Conservation (phyloP, 352 stramenopile genomes). For the Globisporangium paroecandrum region DNA sequence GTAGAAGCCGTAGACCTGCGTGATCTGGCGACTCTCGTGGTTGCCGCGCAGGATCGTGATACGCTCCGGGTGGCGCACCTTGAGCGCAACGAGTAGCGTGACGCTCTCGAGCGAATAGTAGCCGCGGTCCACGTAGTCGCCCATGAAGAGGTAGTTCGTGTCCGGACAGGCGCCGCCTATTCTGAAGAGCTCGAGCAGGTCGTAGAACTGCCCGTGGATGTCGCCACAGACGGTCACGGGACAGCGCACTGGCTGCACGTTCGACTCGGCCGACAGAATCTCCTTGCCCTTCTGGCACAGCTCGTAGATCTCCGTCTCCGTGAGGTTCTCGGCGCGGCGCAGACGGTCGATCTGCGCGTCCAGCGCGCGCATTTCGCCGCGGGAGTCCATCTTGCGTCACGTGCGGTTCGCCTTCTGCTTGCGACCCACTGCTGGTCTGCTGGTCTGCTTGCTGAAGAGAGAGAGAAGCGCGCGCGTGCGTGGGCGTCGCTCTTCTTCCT, state of each 20-base stretch:
- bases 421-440: background rate
- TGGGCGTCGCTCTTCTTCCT: background rate
- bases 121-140: conserved; percentile 87
- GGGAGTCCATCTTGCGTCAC: conserved; percentile 50
- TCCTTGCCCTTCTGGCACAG: conserved; percentile 89
- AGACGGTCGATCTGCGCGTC: conserved; percentile 84
- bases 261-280: conserved; percentile 81
- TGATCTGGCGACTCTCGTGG: conserved; percentile 46
- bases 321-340: conserved; percentile 84
- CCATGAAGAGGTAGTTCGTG: conserved; percentile 91
- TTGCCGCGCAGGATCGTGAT: conserved; percentile 81
- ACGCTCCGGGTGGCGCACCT: conserved; percentile 81
- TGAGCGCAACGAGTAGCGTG: conserved; percentile 77
- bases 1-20: conserved; percentile 56
- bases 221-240: conserved; percentile 86
- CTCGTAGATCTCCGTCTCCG: conserved; percentile 87
- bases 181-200: conserved; percentile 86
- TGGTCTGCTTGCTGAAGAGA: background rate
- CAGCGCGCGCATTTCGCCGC: conserved; percentile 82
- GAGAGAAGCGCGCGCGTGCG: background rate
- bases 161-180: conserved; percentile 85
- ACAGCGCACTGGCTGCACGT: conserved; percentile 83
- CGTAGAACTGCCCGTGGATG: conserved; percentile 90
- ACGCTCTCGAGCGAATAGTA: conserved; percentile 88
- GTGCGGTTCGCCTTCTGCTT: background rate